Conservation (phyloP, 2,329 filamentous ascomycete genomes). For the Xylariaceae sp. region DNA sequence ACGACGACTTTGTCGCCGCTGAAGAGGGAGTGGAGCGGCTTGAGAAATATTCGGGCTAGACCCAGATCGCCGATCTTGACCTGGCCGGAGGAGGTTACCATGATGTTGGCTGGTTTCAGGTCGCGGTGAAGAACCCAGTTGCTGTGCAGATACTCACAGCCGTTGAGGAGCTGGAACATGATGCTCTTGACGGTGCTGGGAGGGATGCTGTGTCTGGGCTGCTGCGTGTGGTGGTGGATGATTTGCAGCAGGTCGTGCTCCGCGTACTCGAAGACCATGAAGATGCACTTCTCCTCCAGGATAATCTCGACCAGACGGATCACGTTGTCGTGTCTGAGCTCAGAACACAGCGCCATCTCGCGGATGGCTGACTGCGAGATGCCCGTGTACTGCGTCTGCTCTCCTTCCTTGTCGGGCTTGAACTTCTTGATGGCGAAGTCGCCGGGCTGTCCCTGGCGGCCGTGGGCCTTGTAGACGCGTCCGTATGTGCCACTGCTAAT, state of each 20-base stretch:
- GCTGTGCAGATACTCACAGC: constrained; percentile 86
- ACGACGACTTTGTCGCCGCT: constrained; percentile 97
- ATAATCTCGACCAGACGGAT: constrained; percentile 93
- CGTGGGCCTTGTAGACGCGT: constrained; percentile 90
- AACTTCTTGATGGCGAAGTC: constrained; percentile 99
- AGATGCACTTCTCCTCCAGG: constrained; percentile 97
- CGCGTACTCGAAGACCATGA: constrained; percentile 98
- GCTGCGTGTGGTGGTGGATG: constrained; percentile 93
- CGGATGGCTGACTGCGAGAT: constrained; percentile 96
- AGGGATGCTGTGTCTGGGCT: constrained; percentile 81
- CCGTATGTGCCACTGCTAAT: constrained; percentile 98
- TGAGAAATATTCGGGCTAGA: constrained; percentile 86
- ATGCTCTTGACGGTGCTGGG: constrained; percentile 86
- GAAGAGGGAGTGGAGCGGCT: constrained; percentile 86
- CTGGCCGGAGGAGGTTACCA: constrained; percentile 85
- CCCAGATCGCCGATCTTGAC: constrained; percentile 95
- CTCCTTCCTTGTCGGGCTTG: constrained; percentile 97
- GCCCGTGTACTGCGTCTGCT: constrained; percentile 89
- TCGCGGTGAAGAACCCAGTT: constrained; percentile 98
- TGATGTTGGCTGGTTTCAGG: constrained; percentile 96
- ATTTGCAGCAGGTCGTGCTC: constrained; percentile 97
- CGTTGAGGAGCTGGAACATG: constrained; percentile 92
- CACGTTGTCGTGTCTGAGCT: constrained; percentile 82
- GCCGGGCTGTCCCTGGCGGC: constrained; percentile 65
- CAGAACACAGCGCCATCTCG: constrained; percentile 95